Conservation (phyloP, 2,329 filamentous ascomycete species). For the Neofusicoccum laricinum region DNA sequence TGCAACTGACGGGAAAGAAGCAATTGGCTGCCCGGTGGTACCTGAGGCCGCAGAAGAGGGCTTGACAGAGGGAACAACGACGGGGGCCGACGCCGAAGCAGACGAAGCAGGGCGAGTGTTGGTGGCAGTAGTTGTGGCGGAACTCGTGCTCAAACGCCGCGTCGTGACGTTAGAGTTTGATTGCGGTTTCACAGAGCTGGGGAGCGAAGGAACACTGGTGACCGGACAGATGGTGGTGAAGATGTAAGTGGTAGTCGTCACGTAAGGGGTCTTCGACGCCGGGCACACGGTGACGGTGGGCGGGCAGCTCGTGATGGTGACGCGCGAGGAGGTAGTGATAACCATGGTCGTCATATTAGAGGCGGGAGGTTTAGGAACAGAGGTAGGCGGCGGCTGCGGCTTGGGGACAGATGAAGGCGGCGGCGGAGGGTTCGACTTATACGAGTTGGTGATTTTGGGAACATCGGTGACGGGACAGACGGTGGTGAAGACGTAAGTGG, state of each 20-base stretch:
- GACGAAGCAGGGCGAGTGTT: not conserved
- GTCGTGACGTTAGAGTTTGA: not conserved
- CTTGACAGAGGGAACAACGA: not conserved
- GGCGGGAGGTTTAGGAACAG: not conserved
- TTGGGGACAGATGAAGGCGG: too few relatives aligned
- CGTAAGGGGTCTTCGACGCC: constrained; percentile 17
- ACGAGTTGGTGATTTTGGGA: too few relatives aligned
- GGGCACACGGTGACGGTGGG: constrained; percentile 24
- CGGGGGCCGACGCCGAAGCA: not conserved
- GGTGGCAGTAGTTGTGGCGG: not conserved
- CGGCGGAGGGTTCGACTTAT: too few relatives aligned
- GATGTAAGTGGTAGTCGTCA: constrained; percentile 19
- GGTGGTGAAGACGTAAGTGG: constrained; percentile 19
- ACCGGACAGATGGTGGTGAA: constrained; percentile 22
- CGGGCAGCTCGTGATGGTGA: constrained; percentile 25
- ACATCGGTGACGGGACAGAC: constrained; percentile 15
- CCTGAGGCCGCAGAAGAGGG: not conserved
- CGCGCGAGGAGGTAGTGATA: constrained; percentile 5
- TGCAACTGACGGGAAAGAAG: not conserved
- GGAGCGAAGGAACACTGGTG: too few relatives aligned
- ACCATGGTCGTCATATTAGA: constrained; percentile 6
- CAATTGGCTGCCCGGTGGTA: not conserved
- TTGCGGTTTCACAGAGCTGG: too few relatives aligned
- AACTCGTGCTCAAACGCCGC: not conserved
- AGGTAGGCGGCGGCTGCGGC: not conserved